Evolutionary conservation across 2,329 filamentous ascomycete species (phyloP), one percentile per base, ranked within the genome.

Genomic region (Helicocarpus griseus): DNA sequence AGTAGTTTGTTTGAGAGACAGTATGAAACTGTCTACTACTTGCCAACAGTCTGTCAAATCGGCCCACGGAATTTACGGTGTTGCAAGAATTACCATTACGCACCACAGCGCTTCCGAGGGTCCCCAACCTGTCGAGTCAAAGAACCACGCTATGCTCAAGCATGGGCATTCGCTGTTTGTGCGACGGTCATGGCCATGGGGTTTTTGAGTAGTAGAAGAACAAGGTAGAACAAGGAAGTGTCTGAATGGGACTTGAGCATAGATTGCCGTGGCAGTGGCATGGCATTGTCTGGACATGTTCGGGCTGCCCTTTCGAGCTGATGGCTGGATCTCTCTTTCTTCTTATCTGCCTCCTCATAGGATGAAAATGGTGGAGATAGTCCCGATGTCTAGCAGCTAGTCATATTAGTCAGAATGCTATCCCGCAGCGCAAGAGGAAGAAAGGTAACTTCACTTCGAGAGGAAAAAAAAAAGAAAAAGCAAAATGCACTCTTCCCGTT

Each of bases 71-170:
- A 28, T 33, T 46, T 35, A 8, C n/a, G 44, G 44, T 35, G 17
- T 33, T 46, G 44, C 44, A 46, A 46, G 29, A 21, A 35, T n/a
- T 19, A 28, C 24, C 22, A 43, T 43, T 17, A 46, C n/a, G 17
- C 7, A 9, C 38, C 38, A 8, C 7, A 22, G 29, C 44, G 28
- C 28, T 14, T 4, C 44, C 17, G 19, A 33, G 28, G 22, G 26
- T 26, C 19, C 17, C 14, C 26, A 17, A n/a, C 9, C 8, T 31
- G 26, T 45, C 7, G 6, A 29, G 44, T 35, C 44, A 46, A 35
- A 46, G 44, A 35, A 22, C 44, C 44, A 46, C 29, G 44, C 44
- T 35, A 33, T 35, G 19, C 19, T 46, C 44, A 46, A 46, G 33
- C 28, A 46, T 46, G 44, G 28, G 28, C 26, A 44, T 44, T 19